Base-by-base conservation (phyloP, 2,329 filamentous ascomycete species). In the Exophiala sideris region DNA sequence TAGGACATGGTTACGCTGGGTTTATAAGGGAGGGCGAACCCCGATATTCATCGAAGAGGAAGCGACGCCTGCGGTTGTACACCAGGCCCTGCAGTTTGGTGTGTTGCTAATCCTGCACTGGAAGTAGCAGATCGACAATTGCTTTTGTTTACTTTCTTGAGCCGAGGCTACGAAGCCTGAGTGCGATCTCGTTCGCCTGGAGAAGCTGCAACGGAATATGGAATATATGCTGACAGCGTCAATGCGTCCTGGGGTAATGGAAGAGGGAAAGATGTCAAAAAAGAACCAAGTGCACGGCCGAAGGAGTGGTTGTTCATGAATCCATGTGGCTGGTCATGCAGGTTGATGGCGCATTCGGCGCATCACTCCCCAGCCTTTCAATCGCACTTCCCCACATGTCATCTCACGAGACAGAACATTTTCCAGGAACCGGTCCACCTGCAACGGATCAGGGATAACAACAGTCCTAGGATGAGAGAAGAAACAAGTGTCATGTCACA, bases 1-100 rank as follows among this genome's bases (percentile, higher is more conserved):
- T 59, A 59, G 32, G 59, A 62, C 59, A 62, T 62, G 20, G 33
- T 32, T 38, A 29, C 39, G 41, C 8, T 20, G 11, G 35, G 40
- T 32, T 21, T 54, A 34, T 24, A 36, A 35, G 2, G 39, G 11
- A 18, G 42, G 6, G 10, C 14, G 11, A 10, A 36, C 5, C 41
- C 40, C 40, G 11, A 34, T 11, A 21, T 6, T 40, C 47, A 46
- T 55, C 18, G 24, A 41, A 21, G 32, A 18, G 33, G 14, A 9
- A 16, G 21, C 24, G 24, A 5, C 5, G 5, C 24, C 24, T 29
- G 24, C 24, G 24, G 7, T 29, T 8, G 24, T 29, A 29, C 24
- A 34, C 9, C 10, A 29, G 8, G 41, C n/a, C 21, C 21, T n/a
- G 41, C 8, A 44, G 41, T 44, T 44, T 12, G 41, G 8, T 20